Evolutionary conservation across 768 basidiomycete species (phyloP), one percentile per base, ranked within the genome.

Genomic region (Lentinula lateritia): DNA sequence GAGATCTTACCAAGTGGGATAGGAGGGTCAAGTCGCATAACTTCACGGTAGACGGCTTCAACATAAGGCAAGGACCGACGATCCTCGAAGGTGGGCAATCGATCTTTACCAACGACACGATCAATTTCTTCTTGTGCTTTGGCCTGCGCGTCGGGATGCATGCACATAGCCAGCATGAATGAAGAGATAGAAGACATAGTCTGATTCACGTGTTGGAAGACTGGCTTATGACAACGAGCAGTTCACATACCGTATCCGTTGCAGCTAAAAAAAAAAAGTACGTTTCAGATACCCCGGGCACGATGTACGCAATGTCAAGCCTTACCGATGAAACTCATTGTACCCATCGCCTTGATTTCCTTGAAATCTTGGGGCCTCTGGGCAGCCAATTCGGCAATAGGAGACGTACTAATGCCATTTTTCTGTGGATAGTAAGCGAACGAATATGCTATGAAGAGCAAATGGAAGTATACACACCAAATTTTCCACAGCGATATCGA

Each of bases 51-150:
- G 3, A 67, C 2, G 0, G 64, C 63, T 36, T 67, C 55, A 6
- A 56, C 41, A 16, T 56, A 56, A 18, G 55, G 55, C 28, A 56
- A 23, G 12, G 55, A 56, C 62, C 58, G 63, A 5, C 70, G 62
- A 56, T 76, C 74, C 9, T 64, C 68, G 53, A 70, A 68, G 18
- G 67, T 65, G 5, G 73, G 72, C 1, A 74, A 63, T 3, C 73
- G 67, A 45, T 69, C 61, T 6, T 55, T 54, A 9, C 73, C 74
- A 42, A 73, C 53, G 7, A 71, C 70, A 2, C 46, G 35, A 50
- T 73, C 71, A 16, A 74, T 63, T 55, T 74, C 74, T 28, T 50
- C 59, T 59, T 73, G 72, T 0, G 69, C 74, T 55, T 66, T 68
- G 48, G 54, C 58, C 62, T 68, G 68, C 1, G 66, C 65, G 1